Conservation (phyloP, 2,329 filamentous ascomycete genomes). For the Fusarium sp. region DNA sequence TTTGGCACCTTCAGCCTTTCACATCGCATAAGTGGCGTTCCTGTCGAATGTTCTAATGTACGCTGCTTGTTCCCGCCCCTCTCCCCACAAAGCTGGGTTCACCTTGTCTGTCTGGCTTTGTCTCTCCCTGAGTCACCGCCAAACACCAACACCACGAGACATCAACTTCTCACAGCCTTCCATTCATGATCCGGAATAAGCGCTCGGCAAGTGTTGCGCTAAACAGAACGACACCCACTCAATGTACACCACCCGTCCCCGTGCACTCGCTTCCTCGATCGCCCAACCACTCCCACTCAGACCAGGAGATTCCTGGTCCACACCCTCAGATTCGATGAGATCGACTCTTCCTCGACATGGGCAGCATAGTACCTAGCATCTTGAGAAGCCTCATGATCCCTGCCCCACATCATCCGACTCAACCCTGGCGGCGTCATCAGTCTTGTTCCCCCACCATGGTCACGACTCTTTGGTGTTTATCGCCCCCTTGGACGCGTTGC, state of each 20-base stretch:
- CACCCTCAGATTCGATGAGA: conserved; percentile 37
- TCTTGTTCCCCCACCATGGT: conserved; percentile 33
- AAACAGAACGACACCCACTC: conserved; percentile 31
- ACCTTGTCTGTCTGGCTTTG: conserved; percentile 17
- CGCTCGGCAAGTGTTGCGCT: conserved; percentile 33
- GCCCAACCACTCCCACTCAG: conserved; percentile 11
- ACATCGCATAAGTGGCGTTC: conserved; percentile 29
- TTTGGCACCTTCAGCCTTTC: conserved; percentile 27
- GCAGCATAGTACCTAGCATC: conserved; percentile 31
- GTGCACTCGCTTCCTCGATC: conserved; percentile 29
- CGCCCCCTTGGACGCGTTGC: conserved; percentile 32
- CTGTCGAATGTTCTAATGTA: conserved; percentile 31
- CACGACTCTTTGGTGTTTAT: conserved; percentile 20
- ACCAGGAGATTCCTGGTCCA: conserved; percentile 26
- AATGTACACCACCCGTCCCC: conserved; percentile 22
- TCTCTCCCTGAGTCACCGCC: conserved; percentile 15
- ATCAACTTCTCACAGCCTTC: conserved; percentile 1
- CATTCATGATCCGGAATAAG: conserved; percentile 22
- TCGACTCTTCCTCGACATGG: conserved; percentile 38
- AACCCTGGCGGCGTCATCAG: conserved; percentile 31
- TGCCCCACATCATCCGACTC: conserved; percentile 45
- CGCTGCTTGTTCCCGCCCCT: conserved; percentile 25
- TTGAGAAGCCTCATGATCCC: conserved; percentile 44
- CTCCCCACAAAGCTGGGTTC: conserved; percentile 27
- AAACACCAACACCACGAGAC: conserved; percentile 21